These are phyloP conservation scores for Cercospora beticola DNA, from an alignment of 2,329 filamentous ascomycete genomes.

Conservation along the genomic window DNA sequence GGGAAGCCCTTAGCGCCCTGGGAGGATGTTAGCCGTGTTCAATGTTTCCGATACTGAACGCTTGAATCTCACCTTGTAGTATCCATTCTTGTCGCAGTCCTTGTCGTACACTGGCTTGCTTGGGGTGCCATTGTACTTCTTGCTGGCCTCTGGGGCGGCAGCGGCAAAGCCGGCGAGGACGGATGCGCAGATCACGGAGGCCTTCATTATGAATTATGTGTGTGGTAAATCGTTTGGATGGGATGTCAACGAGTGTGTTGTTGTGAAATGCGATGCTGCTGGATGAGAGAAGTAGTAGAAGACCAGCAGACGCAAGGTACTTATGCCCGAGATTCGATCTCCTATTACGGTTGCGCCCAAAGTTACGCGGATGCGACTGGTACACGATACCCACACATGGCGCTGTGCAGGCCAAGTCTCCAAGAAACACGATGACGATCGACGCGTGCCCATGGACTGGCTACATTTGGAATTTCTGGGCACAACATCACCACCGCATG, in stretches of 20 bases:
- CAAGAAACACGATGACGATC: constrained; percentile 16
- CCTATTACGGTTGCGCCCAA: constrained; percentile 10
- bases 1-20: constrained; percentile 17
- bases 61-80: constrained; percentile 11
- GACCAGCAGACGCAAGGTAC: constrained; percentile 11
- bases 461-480: constrained; percentile 19
- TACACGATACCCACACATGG: background rate
- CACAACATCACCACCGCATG: background rate
- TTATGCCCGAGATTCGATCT: constrained; percentile 14
- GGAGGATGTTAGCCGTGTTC: background rate
- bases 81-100: constrained; percentile 13
- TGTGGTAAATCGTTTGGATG: constrained; percentile 3
- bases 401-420: constrained; percentile 12
- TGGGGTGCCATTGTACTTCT: constrained; percentile 13
- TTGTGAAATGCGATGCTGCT: constrained; percentile 10
- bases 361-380: background rate
- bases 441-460: constrained; percentile 4
- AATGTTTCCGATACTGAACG: too few species aligned
- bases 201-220: constrained; percentile 27
- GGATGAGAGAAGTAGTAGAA: background rate
- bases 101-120: constrained; percentile 11
- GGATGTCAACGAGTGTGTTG: constrained; percentile 11
- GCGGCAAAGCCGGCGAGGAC: constrained; percentile 22
- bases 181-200: constrained; percentile 21
- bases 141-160: constrained; percentile 21